A percentile compares a stretch with the other conserved stretches of the same genome.
Evolutionary conservation across 225 moss, liverwort and hornwort genomes (phyloP).

Genomic region (Pseudisothecium myosuroides): DNA sequence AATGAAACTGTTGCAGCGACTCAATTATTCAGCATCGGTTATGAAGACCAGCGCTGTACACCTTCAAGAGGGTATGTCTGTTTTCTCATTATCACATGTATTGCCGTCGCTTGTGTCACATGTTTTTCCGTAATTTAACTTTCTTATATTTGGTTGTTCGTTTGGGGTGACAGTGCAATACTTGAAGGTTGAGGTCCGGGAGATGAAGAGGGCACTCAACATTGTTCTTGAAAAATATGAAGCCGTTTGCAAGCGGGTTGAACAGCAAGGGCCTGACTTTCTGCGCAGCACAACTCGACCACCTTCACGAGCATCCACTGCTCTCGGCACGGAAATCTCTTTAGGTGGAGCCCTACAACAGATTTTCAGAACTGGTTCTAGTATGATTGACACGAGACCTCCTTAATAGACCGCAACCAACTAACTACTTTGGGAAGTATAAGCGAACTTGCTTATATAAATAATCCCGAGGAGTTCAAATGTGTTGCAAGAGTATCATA

Average conservation of each 20-base stretch:
- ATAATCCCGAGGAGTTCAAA: background rate
- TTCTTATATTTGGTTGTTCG: background rate
- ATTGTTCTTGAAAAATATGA: constrained; percentile 57
- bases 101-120: background rate
- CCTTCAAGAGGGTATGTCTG: constrained; percentile 55
- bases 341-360: constrained; percentile 37
- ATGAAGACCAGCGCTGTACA: constrained; percentile 68
- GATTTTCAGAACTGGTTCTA: constrained; percentile 30
- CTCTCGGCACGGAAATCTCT: constrained; percentile 18
- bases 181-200: constrained; percentile 65
- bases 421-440: background rate
- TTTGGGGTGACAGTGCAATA: constrained; percentile 44
- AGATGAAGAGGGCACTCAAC: constrained; percentile 61
- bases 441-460: background rate
- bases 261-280: constrained; percentile 48
- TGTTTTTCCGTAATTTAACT: background rate
- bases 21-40: constrained; percentile 69
- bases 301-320: background rate
- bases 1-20: constrained; percentile 75
- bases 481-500: background rate
- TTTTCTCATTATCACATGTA: background rate
- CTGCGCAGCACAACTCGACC: background rate
- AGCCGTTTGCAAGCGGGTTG: constrained; percentile 47
- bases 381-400: background rate
- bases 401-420: background rate